Base-by-base conservation (phyloP, 2,329 filamentous ascomycete genomes). In the Tolypocladium amazonense region DNA sequence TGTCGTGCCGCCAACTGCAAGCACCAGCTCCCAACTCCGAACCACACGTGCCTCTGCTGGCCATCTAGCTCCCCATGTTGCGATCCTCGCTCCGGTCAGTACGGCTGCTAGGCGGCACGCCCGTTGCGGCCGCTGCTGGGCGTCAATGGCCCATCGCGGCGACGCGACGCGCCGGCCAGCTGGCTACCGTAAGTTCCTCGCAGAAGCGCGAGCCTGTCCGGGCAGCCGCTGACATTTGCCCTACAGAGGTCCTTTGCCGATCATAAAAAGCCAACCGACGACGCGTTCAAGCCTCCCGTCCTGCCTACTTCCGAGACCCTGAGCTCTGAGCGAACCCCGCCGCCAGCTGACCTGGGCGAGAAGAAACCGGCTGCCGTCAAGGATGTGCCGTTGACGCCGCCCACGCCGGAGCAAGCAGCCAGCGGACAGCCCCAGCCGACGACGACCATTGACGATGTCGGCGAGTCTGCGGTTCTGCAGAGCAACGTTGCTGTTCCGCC, bases 81-180 rank as follows among this genome's bases (percentile, higher is more conserved):
- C 85, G 84, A 79, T 83, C 82, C 74, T 86, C 84, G 75, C 77
- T 87, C 78, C 83, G 80, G 78, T 85, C 84, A 73, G 81, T 81
- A 71, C 83, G 79, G 79, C 77, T 79, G 69, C 75, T 85, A 72
- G 77, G 80, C 76, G 76, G 77, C 73, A 80, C 77, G 76, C 77
- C 82, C 70, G 68, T 76, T 72, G 76, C 76, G 73, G 77, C 80
- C 69, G 75, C 77, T 70, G 76, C 76, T 67, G 75, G 76, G 73
- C 81, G 79, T 72, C 83, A 85, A 85, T 86, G 82, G 83, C 80
- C 81, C 61, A 64, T 72, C 65, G 68, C 69, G 62, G 68, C 69
- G 58, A 69, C 72, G 65, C 69, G 69, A 68, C 72, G 66, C 65
- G 68, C 71, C 61, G 62, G 64, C 58, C 55, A 70, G 53, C 64